Evolutionary conservation across 495 filamentous ascomycete species (phyloP).

Genomic region (Sordaria brevicollis): DNA sequence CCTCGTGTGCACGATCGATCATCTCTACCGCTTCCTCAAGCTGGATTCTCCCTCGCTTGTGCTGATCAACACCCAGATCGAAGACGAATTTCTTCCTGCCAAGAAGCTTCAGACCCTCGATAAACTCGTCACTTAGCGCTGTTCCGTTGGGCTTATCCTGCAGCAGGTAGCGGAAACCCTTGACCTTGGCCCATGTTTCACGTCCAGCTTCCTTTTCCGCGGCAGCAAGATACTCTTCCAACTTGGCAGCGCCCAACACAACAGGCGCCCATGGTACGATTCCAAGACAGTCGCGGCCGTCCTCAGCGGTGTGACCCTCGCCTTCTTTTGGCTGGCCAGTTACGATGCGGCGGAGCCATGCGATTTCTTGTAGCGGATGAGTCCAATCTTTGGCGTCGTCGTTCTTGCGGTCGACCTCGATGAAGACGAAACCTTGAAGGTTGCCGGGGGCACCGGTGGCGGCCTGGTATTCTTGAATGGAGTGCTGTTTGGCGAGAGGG

Average conservation of each 20-base stretch:
- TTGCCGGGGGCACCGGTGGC: slow-evolving; percentile 21
- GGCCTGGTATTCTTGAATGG: slow-evolving; percentile 46
- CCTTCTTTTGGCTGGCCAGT: slow-evolving; percentile 43
- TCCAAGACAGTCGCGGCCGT: slow-evolving; percentile 47
- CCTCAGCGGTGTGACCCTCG: slow-evolving; percentile 46
- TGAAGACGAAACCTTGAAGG: slow-evolving; percentile 61
- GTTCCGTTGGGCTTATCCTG: slow-evolving; percentile 61
- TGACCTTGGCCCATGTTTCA: slow-evolving; percentile 34
- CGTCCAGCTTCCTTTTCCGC: slow-evolving; percentile 40
- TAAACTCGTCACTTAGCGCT: slow-evolving; percentile 49
- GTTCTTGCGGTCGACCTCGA: slow-evolving; percentile 70
- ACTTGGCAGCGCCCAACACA: slow-evolving; percentile 40
- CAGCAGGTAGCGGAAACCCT: slow-evolving; percentile 70
- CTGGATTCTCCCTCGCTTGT: slow-evolving; percentile 57
- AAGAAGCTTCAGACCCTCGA: slow-evolving; percentile 59
- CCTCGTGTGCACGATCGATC: slow-evolving; percentile 53
- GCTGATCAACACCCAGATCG: slow-evolving; percentile 73
- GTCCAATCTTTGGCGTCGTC: slow-evolving; percentile 39
- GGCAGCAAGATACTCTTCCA: slow-evolving; percentile 40
- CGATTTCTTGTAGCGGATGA: slow-evolving; percentile 58
- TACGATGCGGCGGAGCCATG: slow-evolving; percentile 53
- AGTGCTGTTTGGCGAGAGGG: slow-evolving; percentile 51
- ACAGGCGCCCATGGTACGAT: slow-evolving; percentile 80
- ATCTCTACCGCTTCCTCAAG: slow-evolving; percentile 62
- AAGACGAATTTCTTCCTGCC: slow-evolving; percentile 55